Base-by-base conservation (phyloP, 768 basidiomycete species). In the Calocybe indica region DNA sequence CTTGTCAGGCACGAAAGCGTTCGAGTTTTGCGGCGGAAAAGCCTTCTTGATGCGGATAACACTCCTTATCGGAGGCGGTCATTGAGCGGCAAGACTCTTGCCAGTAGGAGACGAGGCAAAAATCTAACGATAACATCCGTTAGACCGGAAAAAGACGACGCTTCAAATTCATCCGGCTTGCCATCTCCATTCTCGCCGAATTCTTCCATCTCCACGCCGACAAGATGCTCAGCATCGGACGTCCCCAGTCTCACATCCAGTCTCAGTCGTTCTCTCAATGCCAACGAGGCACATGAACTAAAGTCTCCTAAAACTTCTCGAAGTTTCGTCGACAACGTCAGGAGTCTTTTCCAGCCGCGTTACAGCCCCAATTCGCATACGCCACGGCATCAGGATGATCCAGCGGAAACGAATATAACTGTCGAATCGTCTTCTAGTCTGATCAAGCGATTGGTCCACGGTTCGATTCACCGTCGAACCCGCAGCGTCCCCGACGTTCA, bases 1-100 rank as follows among this genome's bases (percentile, higher is more conserved):
- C 68, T 87, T 47, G 79, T 74, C 6, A 79, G 75, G 55, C 82
- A 85, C 54, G 85, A 88, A 61, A 87, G 84, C 43, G 76, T 88
- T 14, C 74, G 83, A 22, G 77, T 86, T 40, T 76, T 79, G 28
- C 69, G 85, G 47, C 73, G 78, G 52, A 79, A 69, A 61, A 78
- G 80, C 49, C 68, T 76, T 29, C 38, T 64, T 32, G 72, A 72
- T 40, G 58, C 58, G 22, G 67, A 69, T 29, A 58, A 48, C 36
- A 46, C 45, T n/a, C 35, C 52, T 10, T 52, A 51, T 48, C 56
- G 58, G 46, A 54, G 58, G 47, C 45, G 62, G 9, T 53, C 65
- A 7, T 53, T 55, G 12, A 58, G 53, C n/a, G 53, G 50, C 3
- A 56, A 57, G 30, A 54, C 62, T 4, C 52, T 60, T 5, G 45